These are phyloP conservation scores for Colletotrichum somersetense DNA, from an alignment of 2,329 filamentous ascomycete species.

Conservation along the genomic window DNA sequence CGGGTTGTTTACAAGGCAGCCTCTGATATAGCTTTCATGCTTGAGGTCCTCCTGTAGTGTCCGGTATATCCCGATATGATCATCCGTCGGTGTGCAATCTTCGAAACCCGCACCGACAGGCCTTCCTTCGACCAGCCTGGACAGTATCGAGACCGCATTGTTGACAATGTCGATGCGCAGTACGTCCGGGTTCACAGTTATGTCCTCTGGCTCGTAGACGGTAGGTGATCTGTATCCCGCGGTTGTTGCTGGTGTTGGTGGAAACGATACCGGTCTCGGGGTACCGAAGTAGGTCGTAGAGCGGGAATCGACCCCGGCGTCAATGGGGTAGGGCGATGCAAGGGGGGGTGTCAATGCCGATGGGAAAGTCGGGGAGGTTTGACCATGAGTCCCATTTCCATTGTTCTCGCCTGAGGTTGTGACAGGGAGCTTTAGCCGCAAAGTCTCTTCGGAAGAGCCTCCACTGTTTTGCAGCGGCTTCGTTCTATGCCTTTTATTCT, in stretches of 20 bases:
- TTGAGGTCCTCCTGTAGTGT: constrained; percentile 22
- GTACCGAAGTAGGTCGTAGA: constrained; percentile 11
- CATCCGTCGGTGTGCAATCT: neutral
- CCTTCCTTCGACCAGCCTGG: neutral
- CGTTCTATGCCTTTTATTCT: constrained; percentile 28
- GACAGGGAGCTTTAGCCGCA: neutral
- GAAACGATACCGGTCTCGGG: constrained; percentile 1
- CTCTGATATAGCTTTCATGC: constrained; percentile 18
- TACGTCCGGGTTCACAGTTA: neutral
- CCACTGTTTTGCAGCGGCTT: neutral
- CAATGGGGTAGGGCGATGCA: neutral
- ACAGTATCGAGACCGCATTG: neutral
- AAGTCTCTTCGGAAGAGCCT: neutral
- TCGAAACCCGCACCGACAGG: neutral
- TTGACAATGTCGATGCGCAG: constrained; percentile 15
- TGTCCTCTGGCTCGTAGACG: neutral
- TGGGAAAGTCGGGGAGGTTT: neutral
- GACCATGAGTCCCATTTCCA: neutral
- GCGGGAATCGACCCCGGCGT: neutral
- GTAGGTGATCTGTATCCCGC: neutral
- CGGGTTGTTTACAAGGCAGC: constrained; percentile 25
- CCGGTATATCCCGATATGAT: constrained; percentile 27
- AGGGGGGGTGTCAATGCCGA: neutral
- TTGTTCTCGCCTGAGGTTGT: neutral
- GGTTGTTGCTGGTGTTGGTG: constrained; percentile 11